Base-by-base conservation (phyloP, 2,329 filamentous ascomycete genomes). In the Pyrenochaeta sp. region DNA sequence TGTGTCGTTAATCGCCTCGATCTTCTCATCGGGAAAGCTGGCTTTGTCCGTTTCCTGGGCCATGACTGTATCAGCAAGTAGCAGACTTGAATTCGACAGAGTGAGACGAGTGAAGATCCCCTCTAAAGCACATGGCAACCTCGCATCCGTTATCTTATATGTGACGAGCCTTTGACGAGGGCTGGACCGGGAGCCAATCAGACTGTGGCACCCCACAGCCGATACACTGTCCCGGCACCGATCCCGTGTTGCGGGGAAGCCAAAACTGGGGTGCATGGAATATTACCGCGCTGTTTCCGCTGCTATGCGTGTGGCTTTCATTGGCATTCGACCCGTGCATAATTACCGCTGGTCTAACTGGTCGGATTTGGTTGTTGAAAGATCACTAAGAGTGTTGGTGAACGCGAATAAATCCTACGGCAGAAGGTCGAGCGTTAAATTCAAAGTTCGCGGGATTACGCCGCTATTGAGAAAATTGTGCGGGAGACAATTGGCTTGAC, bases 1-100 rank as follows among this genome's bases (percentile, higher is more conserved):
- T 7, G 56, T 60, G 34, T 64, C 58, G 18, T 63, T 63, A 51
- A 63, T 52, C 19, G 51, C 38, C 35, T 65, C 62, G 5, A 53
- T 31, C 39, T 65, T 65, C 41, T 59, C 58, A 5, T 48, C 53
- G 13, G 49, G 30, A 6, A 41, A 17, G 26, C 19, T 45, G 11
- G 35, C 30, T 24, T 44, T 51, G 36, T 17, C 21, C 17, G 29
- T 39, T 13, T 34, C 34, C 19, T 58, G 37, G 21, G 39, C 41
- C 60, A 62, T 63, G 18, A 23, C 17, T n/a, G 27, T 15, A 13
- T 34, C 10, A 27, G 20, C 14, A 4, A 17, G 6, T 20, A 15
- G 6, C 9, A 14, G 17, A 18, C 18, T 24, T 9, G n/a, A 27
- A 36, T 14, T 20, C 17, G 6, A 15, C n/a, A 18, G 11, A 3